Percentiles rank a stretch among this genome's conserved stretches.
Conservation (phyloP, 306 rosid species). For the Trichosanthes cucumerina region DNA sequence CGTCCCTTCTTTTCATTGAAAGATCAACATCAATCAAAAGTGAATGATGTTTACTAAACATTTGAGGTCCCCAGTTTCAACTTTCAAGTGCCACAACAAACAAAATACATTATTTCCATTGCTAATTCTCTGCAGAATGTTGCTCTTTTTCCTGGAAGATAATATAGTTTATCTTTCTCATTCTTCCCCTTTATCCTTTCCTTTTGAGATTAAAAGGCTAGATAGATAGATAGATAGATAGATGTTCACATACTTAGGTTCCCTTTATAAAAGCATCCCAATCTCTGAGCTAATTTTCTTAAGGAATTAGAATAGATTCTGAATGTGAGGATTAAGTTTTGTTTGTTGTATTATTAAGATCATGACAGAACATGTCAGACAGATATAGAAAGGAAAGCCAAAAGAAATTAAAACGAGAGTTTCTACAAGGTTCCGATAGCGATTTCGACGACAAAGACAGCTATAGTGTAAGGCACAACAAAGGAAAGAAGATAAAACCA, state of each 20-base stretch:
- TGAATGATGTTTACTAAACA: neutral
- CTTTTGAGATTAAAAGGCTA: neutral
- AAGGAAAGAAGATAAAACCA: neutral
- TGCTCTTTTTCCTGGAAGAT: neutral
- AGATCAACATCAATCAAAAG: conserved; percentile 16
- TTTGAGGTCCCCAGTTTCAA: neutral
- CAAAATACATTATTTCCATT: neutral
- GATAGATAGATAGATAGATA: neutral
- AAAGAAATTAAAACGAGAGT: neutral
- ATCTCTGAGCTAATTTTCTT: neutral
- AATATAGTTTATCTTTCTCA: neutral
- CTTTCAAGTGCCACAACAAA: conserved; percentile 1
- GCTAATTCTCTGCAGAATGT: neutral
- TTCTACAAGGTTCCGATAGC: conserved; percentile 10
- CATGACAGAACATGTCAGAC: conserved; percentile 2
- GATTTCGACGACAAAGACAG: neutral
- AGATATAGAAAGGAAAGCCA: neutral
- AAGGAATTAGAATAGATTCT: neutral
- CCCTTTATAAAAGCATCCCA: neutral
- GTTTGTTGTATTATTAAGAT: neutral
- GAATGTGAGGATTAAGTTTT: neutral
- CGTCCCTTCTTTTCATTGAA: conserved; percentile 8
- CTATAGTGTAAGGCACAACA: neutral
- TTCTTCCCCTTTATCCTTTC: neutral
- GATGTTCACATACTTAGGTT: neutral